phyloP scores from a whole-genome alignment of 2,329 filamentous ascomycete species.

The Fusarium fracticaudum region DNA sequence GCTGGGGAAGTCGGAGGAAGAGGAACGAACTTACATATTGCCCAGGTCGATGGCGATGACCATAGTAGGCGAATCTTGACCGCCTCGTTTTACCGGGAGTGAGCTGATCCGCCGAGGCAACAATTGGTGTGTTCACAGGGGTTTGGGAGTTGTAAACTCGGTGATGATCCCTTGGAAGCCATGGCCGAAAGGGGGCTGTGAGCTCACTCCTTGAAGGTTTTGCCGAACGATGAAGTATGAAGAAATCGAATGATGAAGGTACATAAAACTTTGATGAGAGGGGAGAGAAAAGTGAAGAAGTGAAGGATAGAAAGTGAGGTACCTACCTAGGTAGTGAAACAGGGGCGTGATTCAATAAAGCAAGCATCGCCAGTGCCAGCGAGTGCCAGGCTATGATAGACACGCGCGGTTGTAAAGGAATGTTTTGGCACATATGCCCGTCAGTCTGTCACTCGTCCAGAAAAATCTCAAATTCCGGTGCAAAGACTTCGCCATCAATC shows the following conservation, averaged over 20 bases:
- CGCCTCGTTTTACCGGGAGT: too few species aligned
- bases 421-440: too few species aligned
- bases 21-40: neutral
- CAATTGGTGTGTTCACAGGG: too few species aligned
- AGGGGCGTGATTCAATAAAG: neutral
- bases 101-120: too few species aligned
- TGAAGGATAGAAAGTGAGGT: too few species aligned
- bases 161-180: neutral
- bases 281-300: neutral
- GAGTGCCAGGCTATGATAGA: too few species aligned
- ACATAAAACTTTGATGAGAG: neutral
- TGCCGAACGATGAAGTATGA: neutral
- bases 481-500: too few species aligned
- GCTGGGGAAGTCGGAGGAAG: neutral
- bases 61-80: neutral
- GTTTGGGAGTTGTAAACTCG: too few species aligned
- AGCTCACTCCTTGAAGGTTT: neutral
- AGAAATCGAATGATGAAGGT: neutral
- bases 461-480: too few species aligned
- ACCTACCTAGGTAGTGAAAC: neutral
- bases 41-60: neutral
- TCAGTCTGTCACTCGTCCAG: too few species aligned
- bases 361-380: neutral
- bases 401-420: too few species aligned
- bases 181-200: neutral